Base-by-base conservation (phyloP, 108 stramenopile species). In the Pseudonitzschia pungens region DNA sequence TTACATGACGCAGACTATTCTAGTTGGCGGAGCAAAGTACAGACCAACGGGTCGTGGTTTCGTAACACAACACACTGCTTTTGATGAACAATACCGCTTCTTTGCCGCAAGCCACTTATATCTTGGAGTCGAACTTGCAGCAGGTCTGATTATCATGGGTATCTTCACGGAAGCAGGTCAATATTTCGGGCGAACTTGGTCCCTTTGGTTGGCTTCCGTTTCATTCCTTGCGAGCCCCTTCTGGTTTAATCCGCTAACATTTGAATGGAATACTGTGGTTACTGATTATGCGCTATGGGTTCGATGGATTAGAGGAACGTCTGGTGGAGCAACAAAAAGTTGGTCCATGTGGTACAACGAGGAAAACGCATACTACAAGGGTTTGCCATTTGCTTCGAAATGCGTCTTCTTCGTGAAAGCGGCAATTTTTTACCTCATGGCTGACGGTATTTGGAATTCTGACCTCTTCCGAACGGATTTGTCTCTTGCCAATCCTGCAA, bases 201-300 rank as follows among this genome's bases (percentile, higher is more conserved):
- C 96, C 8, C 75, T 99, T 56, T 99, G 98, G 98, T 78, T 99
- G 20, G 96, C 97, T 18, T 92, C 92, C 16, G 62, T 96, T 24
- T 93, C 96, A 18, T 99, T 99, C 83, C 78, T 98, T n/a, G 92
- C 92, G 21, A 96, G 96, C 62, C 98, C 98, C 22, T 98, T 99
- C 86, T 99, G 98, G 98, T 99, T 99, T 84, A 99, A 99, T 70
- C 98, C 98, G n/a, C 85, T 97, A 45, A 96, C 95, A 10, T 97
- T 98, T 72, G 97, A 98, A 58, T 99, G 97, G 97, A 87, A 90
- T 70, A 88, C 92, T 65, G 93, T 94, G 43, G 52, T 72, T 21
- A 62, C 77, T 31, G 97, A 98, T 79, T 98, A 96, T 82, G 70
- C 72, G 27, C 83, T 86, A 9, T 98, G 89, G 82, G 65, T 94